Base-by-base conservation (phyloP, 2,329 filamentous ascomycete genomes). In the Scedosporium boydii region DNA sequence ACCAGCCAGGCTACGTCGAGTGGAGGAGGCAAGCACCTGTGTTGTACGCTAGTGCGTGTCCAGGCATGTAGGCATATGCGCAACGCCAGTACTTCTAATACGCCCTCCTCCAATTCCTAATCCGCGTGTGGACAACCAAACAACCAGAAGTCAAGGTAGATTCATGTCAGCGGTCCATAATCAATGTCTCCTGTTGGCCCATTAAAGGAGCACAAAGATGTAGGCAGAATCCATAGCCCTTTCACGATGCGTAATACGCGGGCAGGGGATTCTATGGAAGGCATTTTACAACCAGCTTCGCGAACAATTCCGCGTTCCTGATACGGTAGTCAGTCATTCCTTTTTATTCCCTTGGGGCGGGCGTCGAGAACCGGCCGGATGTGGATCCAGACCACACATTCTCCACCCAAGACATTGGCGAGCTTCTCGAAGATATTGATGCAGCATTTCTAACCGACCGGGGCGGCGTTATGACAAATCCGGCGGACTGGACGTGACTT, bases 51-150 rank as follows among this genome's bases (percentile, higher is more conserved):
- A 59, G 38, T n/a, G 27, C 58, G 41, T 46, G 41, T n/a, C 57
- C n/a, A 59, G 57, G 29, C 34, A 42, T 59, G 57, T 58, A 58
- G 26, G 27, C 55, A 58, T 44, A n/a, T 44, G 57, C n/a, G 57
- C 34, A 41, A 59, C 34, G 29, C n/a, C 57, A 59, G 57, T 38
- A 16, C 56, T 34, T 46, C 14, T 4, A 16, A 46, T 46, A 46
- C 44, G 44, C 14, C 18, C 44, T 46, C 44, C 44, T 34, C 29
- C 29, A 34, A 34, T 34, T 34, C 29, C 1, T 6, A 34, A 34
- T 34, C 29, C 29, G 29, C 29, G 29, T 34, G 29, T 34, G 42
- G 14, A 46, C 42, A 46, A 46, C 14, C 14, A 18, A 14, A 46
- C 29, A 46, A 16, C 42, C 18, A 46, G 42, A 46, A 46, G n/a